A percentile compares a stretch with the other conserved stretches of the same genome.
Conservation (phyloP, 1,284 basidiomycete genomes). For the Malassezia cuniculi region DNA sequence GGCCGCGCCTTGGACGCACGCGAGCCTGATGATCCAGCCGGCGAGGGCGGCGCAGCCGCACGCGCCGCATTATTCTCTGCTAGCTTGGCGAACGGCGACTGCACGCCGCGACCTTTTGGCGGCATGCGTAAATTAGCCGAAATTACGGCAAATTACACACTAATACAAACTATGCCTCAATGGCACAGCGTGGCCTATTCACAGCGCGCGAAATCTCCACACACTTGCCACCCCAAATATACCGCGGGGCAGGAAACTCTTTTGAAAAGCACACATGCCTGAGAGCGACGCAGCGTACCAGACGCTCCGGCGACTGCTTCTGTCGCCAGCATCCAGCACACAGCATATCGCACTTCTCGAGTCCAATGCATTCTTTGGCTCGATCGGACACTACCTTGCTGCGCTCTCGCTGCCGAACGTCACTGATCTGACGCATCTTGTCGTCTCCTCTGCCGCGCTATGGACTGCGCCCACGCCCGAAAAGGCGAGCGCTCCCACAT, state of each 20-base stretch:
- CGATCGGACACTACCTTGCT: constrained; percentile 34
- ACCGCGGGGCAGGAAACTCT: not conserved
- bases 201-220: not conserved
- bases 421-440: constrained; percentile 22
- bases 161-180: not conserved
- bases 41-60: not conserved
- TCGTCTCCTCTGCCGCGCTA: constrained; percentile 27
- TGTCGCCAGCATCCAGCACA: constrained; percentile 26
- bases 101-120: not conserved
- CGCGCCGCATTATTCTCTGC: constrained; percentile 6
- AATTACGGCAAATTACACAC: too few species aligned
- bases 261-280: constrained; percentile 18
- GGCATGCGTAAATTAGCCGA: too few species aligned
- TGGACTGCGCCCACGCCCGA: constrained; percentile 21
- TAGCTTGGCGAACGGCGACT: constrained; percentile 23
- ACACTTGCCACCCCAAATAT: not conserved
- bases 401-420: constrained; percentile 25
- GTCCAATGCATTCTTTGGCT: constrained; percentile 26
- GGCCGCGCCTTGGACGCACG: not conserved
- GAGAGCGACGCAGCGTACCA: constrained; percentile 27
- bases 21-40: not conserved
- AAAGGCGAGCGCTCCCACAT: not conserved
- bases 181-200: not conserved
- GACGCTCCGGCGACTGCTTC: constrained; percentile 29
- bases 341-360: constrained; percentile 31